phyloP scores from a whole-genome alignment of 2,329 filamentous ascomycete genomes.

The Pseudocercospora fuligena region DNA sequence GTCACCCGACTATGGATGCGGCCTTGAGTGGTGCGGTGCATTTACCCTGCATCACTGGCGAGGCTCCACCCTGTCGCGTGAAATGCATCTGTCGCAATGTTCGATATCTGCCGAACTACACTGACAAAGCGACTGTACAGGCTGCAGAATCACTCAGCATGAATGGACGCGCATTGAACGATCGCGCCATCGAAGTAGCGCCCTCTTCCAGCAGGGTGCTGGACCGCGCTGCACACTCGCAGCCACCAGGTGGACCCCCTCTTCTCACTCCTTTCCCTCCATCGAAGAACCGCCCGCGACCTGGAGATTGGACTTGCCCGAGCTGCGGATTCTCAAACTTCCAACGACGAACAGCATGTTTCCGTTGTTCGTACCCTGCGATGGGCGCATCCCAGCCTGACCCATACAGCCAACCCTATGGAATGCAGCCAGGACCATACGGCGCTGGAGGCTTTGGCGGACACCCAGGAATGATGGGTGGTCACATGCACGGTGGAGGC shows the following conservation, averaged over 20 bases:
- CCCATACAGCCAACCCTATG: conserved; percentile 55
- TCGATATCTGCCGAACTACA: conserved; percentile 12
- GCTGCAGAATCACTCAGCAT: conserved; percentile 98
- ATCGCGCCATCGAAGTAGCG: conserved; percentile 98
- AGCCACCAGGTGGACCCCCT: conserved; percentile 41
- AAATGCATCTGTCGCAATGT: conserved; percentile 20
- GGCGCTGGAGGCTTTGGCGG: conserved; percentile 46
- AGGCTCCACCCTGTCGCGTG: conserved; percentile 21
- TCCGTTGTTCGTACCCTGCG: conserved; percentile 98
- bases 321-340: conserved; percentile 99
- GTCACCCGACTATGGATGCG: conserved; percentile 1
- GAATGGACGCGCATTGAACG: conserved; percentile 97
- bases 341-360: conserved; percentile 96
- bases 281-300: conserved; percentile 95
- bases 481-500: conserved; percentile 64
- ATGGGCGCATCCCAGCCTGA: conserved; percentile 74
- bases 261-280: conserved; percentile 97
- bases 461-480: conserved; percentile 75
- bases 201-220: conserved; percentile 96
- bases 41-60: conserved; percentile 22
- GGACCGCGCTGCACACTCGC: conserved; percentile 81
- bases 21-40: conserved; percentile 14
- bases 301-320: conserved; percentile 98
- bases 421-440: conserved; percentile 45
- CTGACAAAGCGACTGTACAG: conserved; percentile 52